Base-by-base conservation (phyloP, 371 early-diverging fungal species). In the Entomophthora muscae region DNA sequence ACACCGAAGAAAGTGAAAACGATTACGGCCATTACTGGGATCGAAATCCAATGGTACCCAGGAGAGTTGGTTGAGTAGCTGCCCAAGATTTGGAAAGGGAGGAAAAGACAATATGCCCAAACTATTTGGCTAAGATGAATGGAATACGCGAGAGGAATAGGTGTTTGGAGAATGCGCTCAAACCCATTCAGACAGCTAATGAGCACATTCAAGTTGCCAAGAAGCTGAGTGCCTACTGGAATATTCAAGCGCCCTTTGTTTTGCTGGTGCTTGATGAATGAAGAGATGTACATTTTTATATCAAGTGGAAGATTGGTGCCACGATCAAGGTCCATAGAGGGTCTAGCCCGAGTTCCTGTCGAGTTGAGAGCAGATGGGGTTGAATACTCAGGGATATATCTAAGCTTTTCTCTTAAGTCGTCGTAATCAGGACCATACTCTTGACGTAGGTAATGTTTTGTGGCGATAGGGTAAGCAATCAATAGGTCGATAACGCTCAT, bases 101-200 rank as follows among this genome's bases (percentile, higher is more conserved):
- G 70, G 0, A 75, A 60, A 5, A 88, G 62, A 53, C 86, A 67
- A 65, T 86, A 90, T 31, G 87, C 62, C 71, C 83, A 77, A 24
- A 88, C 72, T 32, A 76, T 78, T 58, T 88, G 88, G 32, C 79
- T 74, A 60, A 90, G 73, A 72, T 90, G 92, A 64, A 88, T 82
- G 24, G 78, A 73, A 66, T 91, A 91, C 10, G 90, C 90, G 56
- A 84, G 64, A 3, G 92, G 92, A 66, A 90, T 85, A 5, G 92
- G 92, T 12, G 87, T 83, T 30, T 77, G 76, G 29, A 84, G 67
- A 64, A 91, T 86, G 30, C 92, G 77, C 72, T 90, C 89, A 65
- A 87, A 85, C 1, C 74, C 73, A 23, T 76, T 73, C 7, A 78
- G 61, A 29, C 76, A 78, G 53, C 75, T 76, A 29, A 71, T 61